Conservation (phyloP, 371 early-diverging fungal genomes). For the Mucor plumbeus region DNA sequence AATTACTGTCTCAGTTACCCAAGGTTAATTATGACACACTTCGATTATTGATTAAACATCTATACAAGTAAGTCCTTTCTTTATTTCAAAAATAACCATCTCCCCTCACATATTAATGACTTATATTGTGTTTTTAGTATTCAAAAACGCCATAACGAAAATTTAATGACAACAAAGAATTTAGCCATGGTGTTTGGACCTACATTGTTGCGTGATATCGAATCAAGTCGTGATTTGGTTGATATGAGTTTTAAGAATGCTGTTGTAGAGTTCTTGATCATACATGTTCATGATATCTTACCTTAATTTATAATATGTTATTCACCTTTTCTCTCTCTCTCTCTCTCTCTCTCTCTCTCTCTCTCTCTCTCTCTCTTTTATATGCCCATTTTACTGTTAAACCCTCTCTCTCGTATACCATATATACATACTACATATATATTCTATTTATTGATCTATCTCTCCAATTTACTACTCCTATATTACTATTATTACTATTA, state of each 20-base stretch:
- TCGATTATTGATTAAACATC: slow-evolving; percentile 39
- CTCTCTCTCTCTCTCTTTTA: not conserved
- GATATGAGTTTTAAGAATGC: slow-evolving; percentile 83
- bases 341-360: not conserved
- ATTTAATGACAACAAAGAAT: slow-evolving; percentile 88
- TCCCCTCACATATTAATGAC: not conserved
- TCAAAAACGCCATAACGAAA: slow-evolving; percentile 56
- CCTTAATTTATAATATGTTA: slow-evolving; percentile 16
- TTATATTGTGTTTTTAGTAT: slow-evolving; percentile 44
- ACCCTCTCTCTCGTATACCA: slow-evolving; percentile 4
- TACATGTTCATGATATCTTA: slow-evolving; percentile 54
- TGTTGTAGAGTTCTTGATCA: slow-evolving; percentile 66
- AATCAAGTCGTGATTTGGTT: slow-evolving; percentile 71
- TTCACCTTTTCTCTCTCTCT: not conserved
- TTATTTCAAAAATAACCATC: not conserved
- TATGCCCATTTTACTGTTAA: not conserved
- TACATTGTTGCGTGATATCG: slow-evolving; percentile 76
- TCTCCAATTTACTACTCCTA: not conserved
- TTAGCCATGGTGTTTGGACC: slow-evolving; percentile 95
- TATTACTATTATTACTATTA: not conserved
- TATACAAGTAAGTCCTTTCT: slow-evolving; percentile 36
- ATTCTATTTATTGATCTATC: not conserved
- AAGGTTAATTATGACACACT: slow-evolving; percentile 54
- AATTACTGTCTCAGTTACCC: slow-evolving; percentile 43
- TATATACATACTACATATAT: slow-evolving; percentile 2